Conservation (phyloP, 805 yeast genomes). For the Candida pini region DNA sequence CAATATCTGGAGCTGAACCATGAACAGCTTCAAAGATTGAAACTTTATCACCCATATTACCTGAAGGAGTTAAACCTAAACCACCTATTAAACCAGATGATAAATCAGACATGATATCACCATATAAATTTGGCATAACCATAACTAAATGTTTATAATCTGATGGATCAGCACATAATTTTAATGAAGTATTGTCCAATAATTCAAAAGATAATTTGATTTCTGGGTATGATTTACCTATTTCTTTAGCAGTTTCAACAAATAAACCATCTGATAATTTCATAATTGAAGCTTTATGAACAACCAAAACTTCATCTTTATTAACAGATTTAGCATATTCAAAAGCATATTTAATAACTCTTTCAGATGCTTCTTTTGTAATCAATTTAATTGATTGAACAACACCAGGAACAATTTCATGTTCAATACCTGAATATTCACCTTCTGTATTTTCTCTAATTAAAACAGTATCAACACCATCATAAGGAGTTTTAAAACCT, state of each 20-base stretch:
- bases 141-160: constrained; percentile 81
- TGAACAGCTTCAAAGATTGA: constrained; percentile 99
- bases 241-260: constrained; percentile 83
- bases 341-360: constrained; percentile 94
- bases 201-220: constrained; percentile 78
- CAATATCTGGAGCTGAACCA: constrained; percentile 99
- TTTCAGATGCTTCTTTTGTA: constrained; percentile 93
- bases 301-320: constrained; percentile 87
- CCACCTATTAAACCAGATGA: constrained; percentile 98
- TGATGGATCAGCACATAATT: constrained; percentile 82
- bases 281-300: constrained; percentile 98
- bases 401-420: constrained; percentile 95
- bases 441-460: constrained; percentile 99
- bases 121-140: constrained; percentile 99
- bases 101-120: constrained; percentile 97
- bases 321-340: constrained; percentile 89
- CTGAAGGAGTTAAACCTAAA: constrained; percentile 97
- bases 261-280: constrained; percentile 97
- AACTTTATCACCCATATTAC: constrained; percentile 98
- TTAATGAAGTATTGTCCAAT: constrained; percentile 92
- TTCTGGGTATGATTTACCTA: constrained; percentile 89
- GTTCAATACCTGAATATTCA: constrained; percentile 99
- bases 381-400: constrained; percentile 97
- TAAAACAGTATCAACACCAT: constrained; percentile 86
- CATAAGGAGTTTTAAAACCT: constrained; percentile 90